Evolutionary conservation across 345 rosid species (phyloP), one percentile per base, ranked within the genome.

Genomic region (Gossypium ekmanianum): DNA sequence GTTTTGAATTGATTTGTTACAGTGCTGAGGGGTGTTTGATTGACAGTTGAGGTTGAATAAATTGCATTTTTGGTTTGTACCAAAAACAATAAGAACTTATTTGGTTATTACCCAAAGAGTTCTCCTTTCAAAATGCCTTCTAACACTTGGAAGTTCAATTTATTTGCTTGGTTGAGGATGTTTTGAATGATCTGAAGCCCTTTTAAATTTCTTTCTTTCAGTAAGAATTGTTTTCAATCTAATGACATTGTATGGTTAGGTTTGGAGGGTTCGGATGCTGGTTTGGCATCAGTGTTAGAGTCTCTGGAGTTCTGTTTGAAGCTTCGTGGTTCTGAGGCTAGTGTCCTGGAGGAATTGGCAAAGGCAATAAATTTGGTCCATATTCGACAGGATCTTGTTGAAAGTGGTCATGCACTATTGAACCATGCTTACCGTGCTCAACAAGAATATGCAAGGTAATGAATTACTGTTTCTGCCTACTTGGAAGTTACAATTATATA

Each of bases 281-380:
- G 92, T 76, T 82, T 92, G 74, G 92, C 94, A 54, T 88, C 97
- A 43, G 92, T 92, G 8, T 80, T 92, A 58, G 97, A 91, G 79
- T 92, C 97, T 77, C 86, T 91, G 82, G 98, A 92, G 64, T 94
- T 92, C 84, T 92, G 97, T 81, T 78, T 91, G 82, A 91, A 86
- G 76, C 90, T 88, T 73, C 92, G 98, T 75, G 98, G 98, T 79
- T 94, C 97, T 61, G 98, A 92, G 86, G 95, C 95, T 69, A 81
- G 90, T 83, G 88, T 94, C 56, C 79, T 94, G 80, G 98, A 92
- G 84, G 97, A 94, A 79, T 79, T 94, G 85, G 93, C 89, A 48
- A 94, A 86, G 78, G 94, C 97, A 75, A 91, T 94, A 78, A 87
- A 92, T 82, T 79, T 90, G 85, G 97, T 92, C 67, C 94, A 94